Base-by-base conservation (phyloP, 2,329 filamentous ascomycete genomes). In the Pseudomassariella vexata region DNA sequence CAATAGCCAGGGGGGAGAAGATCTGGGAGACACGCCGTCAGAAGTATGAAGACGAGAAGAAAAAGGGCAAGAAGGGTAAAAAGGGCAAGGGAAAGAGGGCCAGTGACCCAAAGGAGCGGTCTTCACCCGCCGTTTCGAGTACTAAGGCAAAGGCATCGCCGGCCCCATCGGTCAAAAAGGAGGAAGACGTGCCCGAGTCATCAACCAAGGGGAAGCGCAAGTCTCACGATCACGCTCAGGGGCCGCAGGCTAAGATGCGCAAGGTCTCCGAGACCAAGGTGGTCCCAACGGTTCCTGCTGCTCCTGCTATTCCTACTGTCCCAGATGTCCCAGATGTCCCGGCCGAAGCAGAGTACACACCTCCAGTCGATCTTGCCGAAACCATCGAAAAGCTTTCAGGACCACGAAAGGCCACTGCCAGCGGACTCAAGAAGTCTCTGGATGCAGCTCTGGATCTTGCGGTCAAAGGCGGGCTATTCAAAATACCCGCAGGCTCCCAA, bases 11-110 rank as follows among this genome's bases (percentile, higher is more conserved):
- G 24, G 92, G 90, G 5, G 86, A 95, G 61, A 83, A 80, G 58
- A 84, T 87, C 0, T 96, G 92, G 92, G 82, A 89, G 52, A 75
- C 74, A 32, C 67, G 77, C 22, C 76, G 79, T 10, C 74, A 72
- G 46, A 66, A 63, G 30, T 72, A 81, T 46, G 76, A 82, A 47
- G 73, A 76, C 32, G 76, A 80, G 58, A 69, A 71, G 59, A 66
- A 74, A 59, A 53, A 71, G 57, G 60, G 77, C 68, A 60, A 76
- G 64, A 61, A 72, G 35, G 73, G 75, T 28, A 77, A 82, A 46
- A 82, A 79, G 53, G 66, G 61, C 29, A 80, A 78, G 55, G 72
- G 64, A 14, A 84, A 82, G 61, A 73, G 74, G 40, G 63, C 59
- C 19, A 87, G 81, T 53, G 84, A 90, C 44, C 48, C 61, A 18